Conservation (phyloP, 805 yeast species). For the Pichia eremophila region DNA sequence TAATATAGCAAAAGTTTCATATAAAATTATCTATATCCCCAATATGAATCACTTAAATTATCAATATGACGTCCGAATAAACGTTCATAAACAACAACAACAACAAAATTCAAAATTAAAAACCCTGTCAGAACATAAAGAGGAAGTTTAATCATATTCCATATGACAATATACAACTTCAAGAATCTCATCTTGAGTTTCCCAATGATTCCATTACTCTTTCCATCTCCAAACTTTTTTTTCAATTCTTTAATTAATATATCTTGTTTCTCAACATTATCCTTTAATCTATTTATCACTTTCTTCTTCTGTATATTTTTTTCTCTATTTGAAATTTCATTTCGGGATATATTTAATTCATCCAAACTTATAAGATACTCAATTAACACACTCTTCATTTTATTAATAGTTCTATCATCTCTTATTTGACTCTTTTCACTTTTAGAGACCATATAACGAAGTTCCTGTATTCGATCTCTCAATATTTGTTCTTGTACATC, state of each 20-base stretch:
- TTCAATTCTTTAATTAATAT: slow-evolving; percentile 8
- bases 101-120: background rate
- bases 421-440: background rate
- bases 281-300: slow-evolving; percentile 2
- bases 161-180: background rate
- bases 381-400: slow-evolving; percentile 6
- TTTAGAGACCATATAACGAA: background rate
- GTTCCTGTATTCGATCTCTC: background rate
- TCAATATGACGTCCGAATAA: no score
- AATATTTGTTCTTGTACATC: background rate
- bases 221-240: slow-evolving; percentile 5
- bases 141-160: background rate
- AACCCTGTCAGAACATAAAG: background rate
- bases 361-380: slow-evolving; percentile 2
- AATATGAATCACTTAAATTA: background rate
- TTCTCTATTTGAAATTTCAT: background rate
- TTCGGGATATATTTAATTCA: background rate
- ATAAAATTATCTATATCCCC: background rate
- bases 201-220: background rate
- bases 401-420: slow-evolving; percentile 2
- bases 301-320: background rate
- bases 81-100: background rate
- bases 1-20: background rate
- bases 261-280: slow-evolving; percentile 12
- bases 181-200: background rate